phyloP scores from a whole-genome alignment of 2,329 filamentous ascomycete genomes.

The Trichoderma oligosporum region DNA sequence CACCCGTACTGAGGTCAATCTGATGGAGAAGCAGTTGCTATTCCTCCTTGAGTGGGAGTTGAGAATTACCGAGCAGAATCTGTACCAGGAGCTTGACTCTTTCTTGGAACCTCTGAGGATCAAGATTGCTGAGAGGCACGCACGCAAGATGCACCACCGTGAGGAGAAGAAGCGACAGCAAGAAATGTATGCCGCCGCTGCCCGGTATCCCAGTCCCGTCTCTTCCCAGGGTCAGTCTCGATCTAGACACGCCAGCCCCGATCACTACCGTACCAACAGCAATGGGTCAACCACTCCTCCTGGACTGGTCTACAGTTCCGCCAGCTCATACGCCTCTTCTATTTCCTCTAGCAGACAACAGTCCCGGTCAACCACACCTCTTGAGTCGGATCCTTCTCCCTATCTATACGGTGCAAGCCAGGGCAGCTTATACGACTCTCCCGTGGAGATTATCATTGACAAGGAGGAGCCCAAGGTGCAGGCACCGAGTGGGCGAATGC shows the following conservation, averaged over 20 bases:
- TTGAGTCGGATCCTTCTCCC: slow-evolving; percentile 43
- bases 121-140: slow-evolving; percentile 50
- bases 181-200: slow-evolving; percentile 34
- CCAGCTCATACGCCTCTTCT: slow-evolving; percentile 49
- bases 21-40: slow-evolving; percentile 98
- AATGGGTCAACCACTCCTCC: slow-evolving; percentile 43
- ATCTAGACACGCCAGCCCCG: slow-evolving; percentile 40
- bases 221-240: slow-evolving; percentile 42
- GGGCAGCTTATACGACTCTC: slow-evolving; percentile 48
- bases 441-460: slow-evolving; percentile 44
- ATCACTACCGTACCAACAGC: slow-evolving; percentile 39
- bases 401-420: slow-evolving; percentile 39
- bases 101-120: slow-evolving; percentile 83
- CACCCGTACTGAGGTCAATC: slow-evolving; percentile 90
- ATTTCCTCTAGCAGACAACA: slow-evolving; percentile 46
- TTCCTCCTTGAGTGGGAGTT: slow-evolving; percentile 94
- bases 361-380: slow-evolving; percentile 51
- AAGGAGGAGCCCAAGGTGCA: slow-evolving; percentile 38
- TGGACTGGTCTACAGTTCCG: slow-evolving; percentile 47
- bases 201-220: slow-evolving; percentile 45
- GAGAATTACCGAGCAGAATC: slow-evolving; percentile 76
- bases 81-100: slow-evolving; percentile 79
- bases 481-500: slow-evolving; percentile 35
- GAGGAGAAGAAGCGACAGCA: slow-evolving; percentile 43
- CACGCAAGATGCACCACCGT: slow-evolving; percentile 48